phyloP scores from a whole-genome alignment of 352 stramenopile genomes.

The Globisporangium rhizosaccharum region DNA sequence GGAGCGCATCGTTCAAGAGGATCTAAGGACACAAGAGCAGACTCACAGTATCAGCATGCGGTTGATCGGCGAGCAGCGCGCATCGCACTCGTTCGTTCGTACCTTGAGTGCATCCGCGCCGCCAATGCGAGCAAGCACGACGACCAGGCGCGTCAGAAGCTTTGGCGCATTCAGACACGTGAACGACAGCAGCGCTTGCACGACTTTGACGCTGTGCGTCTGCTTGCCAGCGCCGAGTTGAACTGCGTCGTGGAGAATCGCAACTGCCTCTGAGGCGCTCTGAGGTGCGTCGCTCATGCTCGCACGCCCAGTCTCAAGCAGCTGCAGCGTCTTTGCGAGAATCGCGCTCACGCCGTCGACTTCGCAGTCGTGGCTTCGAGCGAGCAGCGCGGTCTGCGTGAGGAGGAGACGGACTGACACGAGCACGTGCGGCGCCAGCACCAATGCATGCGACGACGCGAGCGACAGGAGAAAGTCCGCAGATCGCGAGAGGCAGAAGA shows the following conservation, averaged over 20 bases:
- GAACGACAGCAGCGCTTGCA: constrained; percentile 30
- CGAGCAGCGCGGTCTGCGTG: constrained; percentile 31
- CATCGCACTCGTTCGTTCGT: constrained; percentile 1
- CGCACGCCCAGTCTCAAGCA: constrained; percentile 1
- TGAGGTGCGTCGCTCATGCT: background rate
- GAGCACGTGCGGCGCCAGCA: constrained; percentile 27
- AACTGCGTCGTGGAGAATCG: constrained; percentile 25
- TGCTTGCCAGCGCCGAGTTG: constrained; percentile 11
- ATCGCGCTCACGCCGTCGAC: constrained; percentile 25
- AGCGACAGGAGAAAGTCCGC: constrained; percentile 34
- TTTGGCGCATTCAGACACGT: constrained; percentile 19
- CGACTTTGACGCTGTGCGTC: constrained; percentile 12
- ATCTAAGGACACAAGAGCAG: constrained; percentile 11
- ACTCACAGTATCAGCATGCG: background rate
- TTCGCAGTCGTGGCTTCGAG: constrained; percentile 24
- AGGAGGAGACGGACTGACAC: constrained; percentile 31
- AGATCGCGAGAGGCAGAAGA: constrained; percentile 38
- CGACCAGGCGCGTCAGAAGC: constrained; percentile 25
- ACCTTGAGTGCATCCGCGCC: constrained; percentile 40
- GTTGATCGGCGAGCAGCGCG: background rate
- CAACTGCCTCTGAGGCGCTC: constrained; percentile 6
- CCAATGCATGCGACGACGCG: constrained; percentile 15
- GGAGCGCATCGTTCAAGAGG: constrained; percentile 21
- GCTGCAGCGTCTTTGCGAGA: constrained; percentile 20
- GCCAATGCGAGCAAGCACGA: constrained; percentile 29